These are phyloP conservation scores for Tulasnella sp. DNA, from an alignment of 768 basidiomycete species.

Conservation along the genomic window DNA sequence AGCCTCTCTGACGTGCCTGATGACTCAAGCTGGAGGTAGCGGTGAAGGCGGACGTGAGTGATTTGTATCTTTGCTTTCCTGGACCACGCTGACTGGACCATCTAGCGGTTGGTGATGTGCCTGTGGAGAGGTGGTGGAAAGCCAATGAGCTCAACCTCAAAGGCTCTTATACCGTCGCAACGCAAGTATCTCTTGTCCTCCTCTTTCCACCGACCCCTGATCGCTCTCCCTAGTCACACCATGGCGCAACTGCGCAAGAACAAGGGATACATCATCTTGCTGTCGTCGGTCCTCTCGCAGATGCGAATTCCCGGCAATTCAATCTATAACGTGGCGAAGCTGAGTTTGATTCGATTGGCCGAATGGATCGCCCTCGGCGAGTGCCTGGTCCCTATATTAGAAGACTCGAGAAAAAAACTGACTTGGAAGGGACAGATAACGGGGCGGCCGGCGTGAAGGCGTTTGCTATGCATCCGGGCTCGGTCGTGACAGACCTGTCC, in stretches of 20 bases:
- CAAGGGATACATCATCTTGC: constrained; percentile 14
- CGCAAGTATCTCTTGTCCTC: neutral
- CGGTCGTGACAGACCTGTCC: constrained; percentile 6
- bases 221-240: too few species aligned
- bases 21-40: neutral
- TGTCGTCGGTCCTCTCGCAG: neutral
- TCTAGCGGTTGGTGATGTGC: neutral
- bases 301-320: neutral
- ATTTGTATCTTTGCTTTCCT: neutral
- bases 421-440: neutral
- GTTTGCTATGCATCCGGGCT: constrained; percentile 10
- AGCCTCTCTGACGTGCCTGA: neutral
- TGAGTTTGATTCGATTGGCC: neutral
- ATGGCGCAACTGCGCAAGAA: constrained; percentile 11
- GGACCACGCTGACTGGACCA: neutral
- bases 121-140: constrained; percentile 10
- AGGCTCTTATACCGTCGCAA: constrained; percentile 12
- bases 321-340: neutral
- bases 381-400: neutral
- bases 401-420: neutral
- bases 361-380: neutral
- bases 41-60: neutral
- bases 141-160: constrained; percentile 11
- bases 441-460: constrained; percentile 5
- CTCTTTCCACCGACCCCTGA: neutral